Conservation (phyloP, 169 alveolate genomes). For the Plasmodium billcollinsi region DNA sequence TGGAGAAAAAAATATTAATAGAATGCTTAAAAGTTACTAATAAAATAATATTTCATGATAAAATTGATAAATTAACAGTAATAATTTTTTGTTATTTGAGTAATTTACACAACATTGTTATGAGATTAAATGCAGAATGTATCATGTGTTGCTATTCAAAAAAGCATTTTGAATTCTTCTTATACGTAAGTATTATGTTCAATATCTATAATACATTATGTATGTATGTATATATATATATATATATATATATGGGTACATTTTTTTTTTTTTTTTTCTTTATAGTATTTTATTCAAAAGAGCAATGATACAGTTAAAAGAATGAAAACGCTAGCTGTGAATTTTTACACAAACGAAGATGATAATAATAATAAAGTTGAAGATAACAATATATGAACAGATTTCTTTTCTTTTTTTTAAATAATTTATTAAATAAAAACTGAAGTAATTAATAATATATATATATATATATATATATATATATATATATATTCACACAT, state of each 20-base stretch:
- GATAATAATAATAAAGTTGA: conserved; percentile 21
- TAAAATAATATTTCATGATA: conserved; percentile 48
- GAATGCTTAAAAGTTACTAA: conserved; percentile 72
- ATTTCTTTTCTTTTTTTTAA: conserved; percentile 13
- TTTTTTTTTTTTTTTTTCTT: conserved; percentile 1
- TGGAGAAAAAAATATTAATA: conserved; percentile 55
- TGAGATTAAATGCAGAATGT: conserved; percentile 71
- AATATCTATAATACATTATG: not conserved
- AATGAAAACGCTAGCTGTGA: conserved; percentile 31
- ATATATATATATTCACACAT: no score
- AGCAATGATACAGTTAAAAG: conserved; percentile 18
- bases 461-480: no score
- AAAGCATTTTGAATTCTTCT: conserved; percentile 60
- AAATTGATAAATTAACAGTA: conserved; percentile 54
- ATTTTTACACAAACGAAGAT: conserved; percentile 42
- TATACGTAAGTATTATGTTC: conserved; percentile 43
- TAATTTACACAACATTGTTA: conserved; percentile 68
- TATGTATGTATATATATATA: conserved; percentile 14
- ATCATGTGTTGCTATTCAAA: conserved; percentile 61
- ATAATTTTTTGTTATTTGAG: conserved; percentile 67
- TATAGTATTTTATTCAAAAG: conserved; percentile 63
- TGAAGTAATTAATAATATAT: no score
- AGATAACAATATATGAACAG: conserved; percentile 18
- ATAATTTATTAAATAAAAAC: no score
- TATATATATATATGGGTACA: not conserved